Evolutionary conservation across 768 basidiomycete species (phyloP), one percentile per base, ranked within the genome.

Genomic region (Clathrus columnatus): DNA sequence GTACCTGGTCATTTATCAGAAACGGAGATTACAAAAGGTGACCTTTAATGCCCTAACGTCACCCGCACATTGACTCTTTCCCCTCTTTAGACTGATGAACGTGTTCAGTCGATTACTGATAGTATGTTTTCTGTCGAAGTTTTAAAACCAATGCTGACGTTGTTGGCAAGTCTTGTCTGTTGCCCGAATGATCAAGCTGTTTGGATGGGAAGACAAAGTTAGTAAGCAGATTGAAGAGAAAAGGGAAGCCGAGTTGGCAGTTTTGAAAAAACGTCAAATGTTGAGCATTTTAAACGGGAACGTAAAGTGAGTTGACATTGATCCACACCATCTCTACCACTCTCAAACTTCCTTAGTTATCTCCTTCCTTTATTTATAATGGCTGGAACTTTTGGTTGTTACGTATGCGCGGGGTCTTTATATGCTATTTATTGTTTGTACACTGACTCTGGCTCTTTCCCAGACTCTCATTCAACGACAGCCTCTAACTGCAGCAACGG

Each of bases 181-280:
- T 49, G 56, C 72, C 4, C 67, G 72, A 18, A 70, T 74, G 65
- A 65, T 72, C 61, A 74, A 74, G 63, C 65, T 73, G 62, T 74
- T 74, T 46, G 72, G 65, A 4, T 72, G 72, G 69, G 72, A 73
- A 57, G 60, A 60, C 14, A 59, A 67, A 20, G 64, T 72, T 50
- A 66, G 66, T 46, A 58, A 67, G 26, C 60, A 68, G 32, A 61
- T 73, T 24, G 55, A 60, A 8, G 64, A 57, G 24, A 69, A 69
- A 57, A 62, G 73, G 48, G 69, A 69, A 29, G 64, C 6, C 7
- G 72, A 73, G 59, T 59, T 74, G 43, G 42, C 54, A 10, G 61
- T 64, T 29, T 66, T 70, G 54, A 65, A 64, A 60, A 64, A 65
- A 53, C 57, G 68, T 49, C 60, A 68, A 51, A 42, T 71, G 23